phyloP scores from a whole-genome alignment of 352 stramenopile species.

The Pythium biforme region DNA sequence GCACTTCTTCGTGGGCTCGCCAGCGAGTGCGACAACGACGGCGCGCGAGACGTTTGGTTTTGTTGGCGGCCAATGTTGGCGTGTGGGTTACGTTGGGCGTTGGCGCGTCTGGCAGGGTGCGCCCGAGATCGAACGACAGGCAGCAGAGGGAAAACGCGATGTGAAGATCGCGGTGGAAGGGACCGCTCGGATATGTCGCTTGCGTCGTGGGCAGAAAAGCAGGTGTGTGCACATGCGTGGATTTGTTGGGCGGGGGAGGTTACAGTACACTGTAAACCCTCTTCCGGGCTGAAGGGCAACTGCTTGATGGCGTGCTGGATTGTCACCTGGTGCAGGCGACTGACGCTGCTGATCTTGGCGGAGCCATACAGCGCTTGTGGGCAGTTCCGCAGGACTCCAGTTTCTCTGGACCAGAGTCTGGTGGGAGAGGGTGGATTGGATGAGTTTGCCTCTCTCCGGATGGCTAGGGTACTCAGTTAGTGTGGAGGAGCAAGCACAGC shows the following conservation, averaged over 20 bases:
- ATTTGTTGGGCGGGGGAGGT: background rate
- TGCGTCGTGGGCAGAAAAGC: background rate
- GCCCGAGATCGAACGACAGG: no score
- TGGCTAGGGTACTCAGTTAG: background rate
- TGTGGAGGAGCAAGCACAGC: background rate
- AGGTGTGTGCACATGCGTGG: no score
- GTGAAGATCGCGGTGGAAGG: background rate
- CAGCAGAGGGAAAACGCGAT: background rate
- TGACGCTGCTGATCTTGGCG: background rate
- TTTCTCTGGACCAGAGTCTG: background rate
- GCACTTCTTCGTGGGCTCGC: background rate
- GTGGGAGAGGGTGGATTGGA: background rate
- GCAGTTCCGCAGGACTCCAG: background rate
- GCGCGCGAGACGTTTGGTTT: slow-evolving; percentile 1
- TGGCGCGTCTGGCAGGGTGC: background rate
- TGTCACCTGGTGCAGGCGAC: background rate
- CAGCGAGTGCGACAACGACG: background rate
- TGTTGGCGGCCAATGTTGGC: background rate
- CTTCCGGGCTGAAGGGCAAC: background rate
- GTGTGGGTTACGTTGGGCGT: background rate
- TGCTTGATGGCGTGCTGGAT: background rate
- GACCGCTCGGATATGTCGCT: background rate
- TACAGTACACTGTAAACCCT: background rate
- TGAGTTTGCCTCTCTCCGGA: background rate
- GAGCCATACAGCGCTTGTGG: background rate